Percentiles rank a stretch among this genome's conserved stretches.
Conservation (phyloP, 2,329 filamentous ascomycete genomes). For the Delphinella strobiligena region DNA sequence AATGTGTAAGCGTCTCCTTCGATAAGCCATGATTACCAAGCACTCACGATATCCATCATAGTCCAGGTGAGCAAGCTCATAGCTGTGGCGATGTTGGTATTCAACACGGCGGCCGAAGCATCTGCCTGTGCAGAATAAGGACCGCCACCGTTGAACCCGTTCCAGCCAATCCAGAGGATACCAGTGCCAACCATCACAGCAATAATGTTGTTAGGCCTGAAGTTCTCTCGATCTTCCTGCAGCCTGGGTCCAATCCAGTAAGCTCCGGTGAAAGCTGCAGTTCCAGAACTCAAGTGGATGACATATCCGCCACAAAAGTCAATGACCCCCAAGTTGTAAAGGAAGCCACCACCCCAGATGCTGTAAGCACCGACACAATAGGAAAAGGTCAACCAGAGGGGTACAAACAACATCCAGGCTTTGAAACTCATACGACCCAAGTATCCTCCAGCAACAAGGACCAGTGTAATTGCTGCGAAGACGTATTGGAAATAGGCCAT, state of each 20-base stretch:
- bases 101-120: constrained; percentile 39
- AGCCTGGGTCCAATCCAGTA: constrained; percentile 38
- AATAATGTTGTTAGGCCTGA: constrained; percentile 36
- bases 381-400: constrained; percentile 38
- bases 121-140: constrained; percentile 39
- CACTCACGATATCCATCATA: constrained; percentile 24
- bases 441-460: constrained; percentile 35
- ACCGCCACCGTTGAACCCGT: constrained; percentile 42
- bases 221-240: constrained; percentile 31
- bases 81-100: constrained; percentile 39
- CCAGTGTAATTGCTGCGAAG: constrained; percentile 39
- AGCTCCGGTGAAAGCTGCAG: constrained; percentile 35
- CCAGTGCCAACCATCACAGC: constrained; percentile 35
- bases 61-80: constrained; percentile 37
- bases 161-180: constrained; percentile 42
- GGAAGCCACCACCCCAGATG: constrained; percentile 36
- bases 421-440: constrained; percentile 39
- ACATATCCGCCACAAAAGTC: constrained; percentile 43
- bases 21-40: background rate
- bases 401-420: constrained; percentile 42
- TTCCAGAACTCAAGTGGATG: constrained; percentile 42
- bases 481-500: constrained; percentile 45
- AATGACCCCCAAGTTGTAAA: constrained; percentile 34
- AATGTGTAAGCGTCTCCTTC: background rate
- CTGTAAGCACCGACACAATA: constrained; percentile 34